Percentiles rank a stretch among this genome's conserved stretches.
Conservation (phyloP, 1,284 basidiomycete species). For the Fomitiporia mediterranea region DNA sequence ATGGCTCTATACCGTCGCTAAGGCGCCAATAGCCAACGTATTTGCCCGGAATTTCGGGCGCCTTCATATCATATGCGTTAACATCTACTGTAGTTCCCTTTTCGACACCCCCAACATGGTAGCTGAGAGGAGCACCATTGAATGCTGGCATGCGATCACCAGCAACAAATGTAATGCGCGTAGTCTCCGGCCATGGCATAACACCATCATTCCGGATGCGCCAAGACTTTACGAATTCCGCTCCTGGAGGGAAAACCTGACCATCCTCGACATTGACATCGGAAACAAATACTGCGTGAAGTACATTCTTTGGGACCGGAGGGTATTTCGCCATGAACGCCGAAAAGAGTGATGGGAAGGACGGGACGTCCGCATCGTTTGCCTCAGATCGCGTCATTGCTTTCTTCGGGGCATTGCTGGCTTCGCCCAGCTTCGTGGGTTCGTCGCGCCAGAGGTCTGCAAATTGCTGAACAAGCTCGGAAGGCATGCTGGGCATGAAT, state of each 20-base stretch:
- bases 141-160: conserved; percentile 46
- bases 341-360: not conserved
- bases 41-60: conserved; percentile 66
- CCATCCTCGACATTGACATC: conserved; percentile 74
- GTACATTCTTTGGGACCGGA: not conserved
- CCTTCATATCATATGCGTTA: conserved; percentile 72
- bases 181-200: conserved; percentile 61
- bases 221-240: conserved; percentile 83
- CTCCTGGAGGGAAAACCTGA: conserved; percentile 74
- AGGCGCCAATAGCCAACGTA: conserved; percentile 76
- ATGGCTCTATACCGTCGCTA: conserved; percentile 52
- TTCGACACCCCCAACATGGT: conserved; percentile 49
- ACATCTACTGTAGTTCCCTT: conserved; percentile 58
- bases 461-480: not conserved
- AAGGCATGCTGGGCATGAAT: not conserved
- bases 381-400: not conserved
- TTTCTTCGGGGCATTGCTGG: not conserved
- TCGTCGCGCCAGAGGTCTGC: not conserved
- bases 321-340: conserved; percentile 4
- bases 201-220: conserved; percentile 60
- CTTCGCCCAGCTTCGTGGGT: not conserved
- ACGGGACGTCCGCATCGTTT: not conserved
- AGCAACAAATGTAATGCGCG: conserved; percentile 63
- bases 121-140: conserved; percentile 30
- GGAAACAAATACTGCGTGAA: conserved; percentile 40